Base-by-base conservation (phyloP, 257 asterid genomes). In the Catharanthus roseus region DNA sequence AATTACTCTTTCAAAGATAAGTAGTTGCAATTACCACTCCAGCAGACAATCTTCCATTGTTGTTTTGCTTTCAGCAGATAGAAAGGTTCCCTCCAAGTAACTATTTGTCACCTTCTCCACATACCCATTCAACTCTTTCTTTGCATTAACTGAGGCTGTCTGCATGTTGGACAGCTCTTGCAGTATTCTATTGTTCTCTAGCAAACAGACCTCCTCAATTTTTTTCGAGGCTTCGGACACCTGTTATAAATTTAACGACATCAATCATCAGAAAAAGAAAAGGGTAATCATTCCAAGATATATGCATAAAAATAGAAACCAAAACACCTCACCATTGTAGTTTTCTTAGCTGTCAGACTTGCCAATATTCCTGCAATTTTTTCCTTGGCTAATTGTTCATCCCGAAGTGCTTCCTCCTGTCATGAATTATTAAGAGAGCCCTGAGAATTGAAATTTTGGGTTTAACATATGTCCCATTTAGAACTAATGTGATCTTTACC, bases 391-490 rank as follows among this genome's bases (percentile, higher is more conserved):
- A 74, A 16, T 69, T 86, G 77, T 74, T 91, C 92, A 73, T 91
- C 97, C 62, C 80, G 78, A 53, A 77, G 45, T 26, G 97, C 86
- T 68, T 91, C 96, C 78, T 89, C 96, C 96, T 90, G 88, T 78
- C 26, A 50, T 67, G 76, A 71, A 53, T 74, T 68, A 41, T 23
- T 2, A 13, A 65, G 77, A 60, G 36, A 70, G 63, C 67, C n/a
- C 45, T 33, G 39, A 26, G 10, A 10, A 31, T 51, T 39, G 31
- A 31, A 47, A 41, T 50, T 26, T 34, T 10, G 53, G n/a, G 56
- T 4, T 64, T 42, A 19, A 44, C 19, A 54, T 41, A 23, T 16
- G 47, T 36, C 56, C 55, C 68, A 61, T 39, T 41, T 38, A n/a
- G n/a, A 42, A 45, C 26, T 8, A 58, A 44, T 31, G 42, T 58